Conservation (phyloP, 257 asterid species). For the Avicennia marina region DNA sequence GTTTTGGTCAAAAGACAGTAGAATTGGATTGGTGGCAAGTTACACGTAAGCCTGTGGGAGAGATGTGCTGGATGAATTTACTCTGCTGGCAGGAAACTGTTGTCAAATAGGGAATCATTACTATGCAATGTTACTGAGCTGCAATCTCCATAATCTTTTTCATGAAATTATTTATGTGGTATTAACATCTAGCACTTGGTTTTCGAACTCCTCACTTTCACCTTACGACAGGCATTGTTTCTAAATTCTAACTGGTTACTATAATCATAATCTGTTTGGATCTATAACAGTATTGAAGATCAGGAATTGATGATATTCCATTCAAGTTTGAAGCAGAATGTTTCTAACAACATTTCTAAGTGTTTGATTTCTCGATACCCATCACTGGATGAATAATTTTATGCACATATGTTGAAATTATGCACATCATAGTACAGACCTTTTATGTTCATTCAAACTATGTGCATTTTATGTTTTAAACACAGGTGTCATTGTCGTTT, state of each 20-base stretch:
- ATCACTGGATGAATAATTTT: no score
- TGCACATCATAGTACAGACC: no score
- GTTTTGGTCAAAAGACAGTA: slow-evolving; percentile 14
- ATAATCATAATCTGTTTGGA: not conserved
- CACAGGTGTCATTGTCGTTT: no score
- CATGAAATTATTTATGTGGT: not conserved
- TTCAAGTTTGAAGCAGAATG: no score
- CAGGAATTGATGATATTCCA: no score
- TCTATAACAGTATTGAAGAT: no score
- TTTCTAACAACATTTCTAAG: no score
- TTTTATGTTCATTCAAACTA: no score
- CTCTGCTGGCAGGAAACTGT: not conserved
- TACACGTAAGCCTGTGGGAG: not conserved
- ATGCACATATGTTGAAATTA: no score
- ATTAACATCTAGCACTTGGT: not conserved
- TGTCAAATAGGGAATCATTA: not conserved
- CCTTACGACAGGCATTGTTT: not conserved
- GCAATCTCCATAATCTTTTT: slow-evolving; percentile 6
- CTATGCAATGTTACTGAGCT: not conserved
- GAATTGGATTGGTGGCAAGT: slow-evolving; percentile 4
- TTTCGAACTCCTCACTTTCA: not conserved
- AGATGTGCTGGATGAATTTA: slow-evolving; percentile 9
- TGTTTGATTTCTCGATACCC: no score
- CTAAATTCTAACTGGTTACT: not conserved
- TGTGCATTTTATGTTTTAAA: not conserved